These are phyloP conservation scores for Baffinella frigidus DNA, from an alignment of 208 protist genomes.

Conservation along the genomic window DNA sequence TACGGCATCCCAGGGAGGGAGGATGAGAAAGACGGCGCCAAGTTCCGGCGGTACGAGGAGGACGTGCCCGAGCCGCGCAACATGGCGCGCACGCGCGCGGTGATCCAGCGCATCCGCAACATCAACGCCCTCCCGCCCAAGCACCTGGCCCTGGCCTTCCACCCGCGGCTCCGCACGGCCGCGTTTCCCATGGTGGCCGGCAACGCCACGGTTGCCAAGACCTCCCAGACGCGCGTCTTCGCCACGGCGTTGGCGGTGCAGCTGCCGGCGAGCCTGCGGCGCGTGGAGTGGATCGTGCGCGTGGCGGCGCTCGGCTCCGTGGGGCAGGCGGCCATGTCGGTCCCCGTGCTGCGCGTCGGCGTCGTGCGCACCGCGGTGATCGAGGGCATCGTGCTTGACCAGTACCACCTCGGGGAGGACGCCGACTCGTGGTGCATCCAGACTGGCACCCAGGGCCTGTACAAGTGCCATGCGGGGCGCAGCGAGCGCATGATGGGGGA, in stretches of 20 bases:
- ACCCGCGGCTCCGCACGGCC: not conserved
- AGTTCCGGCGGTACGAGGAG: not conserved
- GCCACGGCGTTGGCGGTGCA: not conserved
- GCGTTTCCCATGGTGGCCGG: not conserved
- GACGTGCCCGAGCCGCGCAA: not conserved
- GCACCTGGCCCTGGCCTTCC: not conserved
- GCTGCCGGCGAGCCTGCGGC: not conserved
- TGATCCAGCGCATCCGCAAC: not conserved
- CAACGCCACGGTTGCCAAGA: not conserved
- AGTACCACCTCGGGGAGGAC: not conserved
- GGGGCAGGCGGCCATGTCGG: not conserved
- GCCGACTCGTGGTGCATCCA: not conserved
- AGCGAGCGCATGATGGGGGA: not conserved
- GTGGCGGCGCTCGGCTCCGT: not conserved
- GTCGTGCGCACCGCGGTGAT: not conserved
- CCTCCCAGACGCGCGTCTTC: too few relatives aligned
- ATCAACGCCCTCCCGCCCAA: not conserved
- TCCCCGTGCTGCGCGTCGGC: not conserved
- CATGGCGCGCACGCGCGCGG: not conserved
- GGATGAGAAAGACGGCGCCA: not conserved
- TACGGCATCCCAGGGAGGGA: not conserved
- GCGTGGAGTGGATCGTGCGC: not conserved
- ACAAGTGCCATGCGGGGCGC: not conserved
- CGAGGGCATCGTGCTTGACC: not conserved
- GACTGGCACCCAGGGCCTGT: not conserved